Evolutionary conservation across 2,329 filamentous ascomycete genomes (phyloP).

Genomic region (Ceratocystis colombiana): DNA sequence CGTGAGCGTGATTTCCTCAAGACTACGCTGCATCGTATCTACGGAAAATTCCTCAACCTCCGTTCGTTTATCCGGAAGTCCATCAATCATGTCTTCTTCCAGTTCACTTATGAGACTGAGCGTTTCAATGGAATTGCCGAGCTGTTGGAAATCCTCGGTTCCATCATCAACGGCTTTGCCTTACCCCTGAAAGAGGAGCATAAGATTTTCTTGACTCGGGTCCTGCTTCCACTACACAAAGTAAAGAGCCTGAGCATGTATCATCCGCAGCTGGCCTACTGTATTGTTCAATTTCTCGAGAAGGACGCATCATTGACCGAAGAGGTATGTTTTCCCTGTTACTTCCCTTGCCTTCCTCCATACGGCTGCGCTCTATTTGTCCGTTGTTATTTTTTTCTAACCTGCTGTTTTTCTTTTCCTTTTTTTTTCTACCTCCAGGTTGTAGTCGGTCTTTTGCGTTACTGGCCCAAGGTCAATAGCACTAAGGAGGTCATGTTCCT

Average conservation of each 20-base stretch:
- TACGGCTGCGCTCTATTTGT: conserved; percentile 11
- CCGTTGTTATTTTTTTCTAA: background rate
- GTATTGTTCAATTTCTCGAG: conserved; percentile 96
- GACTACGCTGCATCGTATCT: conserved; percentile 94
- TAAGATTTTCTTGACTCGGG: conserved; percentile 91
- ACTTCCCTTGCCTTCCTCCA: conserved; percentile 19
- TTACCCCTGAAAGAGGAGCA: conserved; percentile 96
- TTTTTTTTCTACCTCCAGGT: conserved; percentile 45
- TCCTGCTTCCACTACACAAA: conserved; percentile 89
- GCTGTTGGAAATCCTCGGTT: conserved; percentile 88
- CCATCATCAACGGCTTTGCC: conserved; percentile 98
- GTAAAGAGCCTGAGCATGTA: conserved; percentile 99
- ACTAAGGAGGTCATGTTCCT: conserved; percentile 99
- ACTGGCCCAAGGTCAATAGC: conserved; percentile 99
- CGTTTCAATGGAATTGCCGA: conserved; percentile 97
- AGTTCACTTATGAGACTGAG: conserved; percentile 98
- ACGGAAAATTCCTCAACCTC: conserved; percentile 96
- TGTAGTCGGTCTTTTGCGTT: conserved; percentile 83
- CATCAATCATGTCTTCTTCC: conserved; percentile 99
- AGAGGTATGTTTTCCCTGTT: conserved; percentile 55
- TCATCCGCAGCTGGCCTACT: conserved; percentile 94
- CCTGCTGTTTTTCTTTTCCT: conserved; percentile 26
- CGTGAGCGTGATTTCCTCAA: conserved; percentile 95
- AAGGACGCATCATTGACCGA: conserved; percentile 96
- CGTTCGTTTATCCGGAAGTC: conserved; percentile 94